Evolutionary conservation across 2,329 filamentous ascomycete genomes (phyloP).

Genomic region (Pseudocercospora crystallina): DNA sequence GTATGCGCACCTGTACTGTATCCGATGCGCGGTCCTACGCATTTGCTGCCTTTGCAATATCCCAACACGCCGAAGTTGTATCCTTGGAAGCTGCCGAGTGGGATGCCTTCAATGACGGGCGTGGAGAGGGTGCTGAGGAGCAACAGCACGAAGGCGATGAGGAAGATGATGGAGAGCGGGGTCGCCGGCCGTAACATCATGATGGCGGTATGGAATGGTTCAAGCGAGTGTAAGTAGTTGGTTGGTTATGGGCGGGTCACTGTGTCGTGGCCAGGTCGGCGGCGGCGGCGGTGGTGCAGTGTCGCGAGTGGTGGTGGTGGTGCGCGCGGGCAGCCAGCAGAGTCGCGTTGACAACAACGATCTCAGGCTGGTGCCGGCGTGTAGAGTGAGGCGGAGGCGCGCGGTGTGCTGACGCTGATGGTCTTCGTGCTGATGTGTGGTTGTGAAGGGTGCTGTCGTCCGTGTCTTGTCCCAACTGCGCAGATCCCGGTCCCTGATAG

Average conservation of each 20-base stretch:
- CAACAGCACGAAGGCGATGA: slow-evolving; percentile 80
- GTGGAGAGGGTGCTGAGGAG: slow-evolving; percentile 87
- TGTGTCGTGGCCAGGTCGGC: background rate
- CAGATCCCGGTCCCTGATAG: too few species aligned
- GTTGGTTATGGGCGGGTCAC: background rate
- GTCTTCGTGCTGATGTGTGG: too few species aligned
- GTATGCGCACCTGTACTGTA: slow-evolving; percentile 72
- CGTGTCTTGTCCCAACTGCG: too few species aligned
- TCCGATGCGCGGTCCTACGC: slow-evolving; percentile 75
- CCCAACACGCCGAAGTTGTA: slow-evolving; percentile 91
- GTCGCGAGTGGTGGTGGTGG: too few species aligned
- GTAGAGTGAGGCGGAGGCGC: too few species aligned
- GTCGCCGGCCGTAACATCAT: slow-evolving; percentile 76
- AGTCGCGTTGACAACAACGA: too few species aligned
- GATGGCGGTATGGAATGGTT: background rate
- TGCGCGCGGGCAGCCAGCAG: too few species aligned
- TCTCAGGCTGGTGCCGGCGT: too few species aligned
- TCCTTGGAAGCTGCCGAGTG: slow-evolving; percentile 73
- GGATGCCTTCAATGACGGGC: slow-evolving; percentile 81
- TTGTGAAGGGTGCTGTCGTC: too few species aligned
- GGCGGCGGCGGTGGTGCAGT: too few species aligned
- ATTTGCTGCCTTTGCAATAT: slow-evolving; percentile 68
- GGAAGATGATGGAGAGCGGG: slow-evolving; percentile 80
- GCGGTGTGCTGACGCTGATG: too few species aligned
- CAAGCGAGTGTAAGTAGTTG: slow-evolving; percentile 10